Evolutionary conservation across 2,329 filamentous ascomycete genomes (phyloP).

Genomic region (Sordariomycetes sp.): DNA sequence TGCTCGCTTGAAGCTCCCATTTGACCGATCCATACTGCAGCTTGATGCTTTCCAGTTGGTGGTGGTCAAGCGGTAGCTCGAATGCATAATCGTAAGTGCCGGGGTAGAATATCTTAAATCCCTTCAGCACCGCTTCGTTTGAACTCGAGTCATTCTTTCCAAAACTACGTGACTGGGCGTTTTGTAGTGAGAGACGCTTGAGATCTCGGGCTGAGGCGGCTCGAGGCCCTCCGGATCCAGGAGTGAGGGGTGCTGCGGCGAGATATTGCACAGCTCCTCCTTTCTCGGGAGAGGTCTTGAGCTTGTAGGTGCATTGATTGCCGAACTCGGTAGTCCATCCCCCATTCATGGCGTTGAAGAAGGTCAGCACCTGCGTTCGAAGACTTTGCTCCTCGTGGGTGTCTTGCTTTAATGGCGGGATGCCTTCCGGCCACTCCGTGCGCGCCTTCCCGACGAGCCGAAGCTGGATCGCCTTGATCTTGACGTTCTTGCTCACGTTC

Average conservation of each 20-base stretch:
- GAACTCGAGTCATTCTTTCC: slow-evolving; percentile 66
- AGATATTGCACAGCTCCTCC: too few relatives aligned
- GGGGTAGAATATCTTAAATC: slow-evolving; percentile 78
- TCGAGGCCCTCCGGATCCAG: too few relatives aligned
- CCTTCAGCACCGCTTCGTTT: slow-evolving; percentile 55
- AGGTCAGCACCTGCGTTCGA: slow-evolving; percentile 81
- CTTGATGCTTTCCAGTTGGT: slow-evolving; percentile 80
- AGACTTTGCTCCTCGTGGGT: slow-evolving; percentile 77
- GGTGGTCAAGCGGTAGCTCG: slow-evolving; percentile 81
- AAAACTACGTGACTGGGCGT: slow-evolving; percentile 77
- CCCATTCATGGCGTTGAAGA: slow-evolving; percentile 73
- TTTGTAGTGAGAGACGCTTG: slow-evolving; percentile 67
- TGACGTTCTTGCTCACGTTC: slow-evolving; percentile 78
- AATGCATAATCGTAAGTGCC: slow-evolving; percentile 63
- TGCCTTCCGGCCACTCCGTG: slow-evolving; percentile 95
- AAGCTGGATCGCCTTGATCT: slow-evolving; percentile 84
- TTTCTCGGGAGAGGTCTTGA: slow-evolving; percentile 29
- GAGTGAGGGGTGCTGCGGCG: too few relatives aligned
- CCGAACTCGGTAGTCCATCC: slow-evolving; percentile 53
- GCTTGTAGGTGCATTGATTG: slow-evolving; percentile 49
- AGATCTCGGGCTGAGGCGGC: slow-evolving; percentile 35
- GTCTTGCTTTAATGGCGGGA: slow-evolving; percentile 78
- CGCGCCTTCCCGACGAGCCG: slow-evolving; percentile 77
- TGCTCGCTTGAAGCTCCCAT: slow-evolving; percentile 76
- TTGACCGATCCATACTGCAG: slow-evolving; percentile 79